A percentile compares a stretch with the other conserved stretches of the same genome.
phyloP scores from a whole-genome alignment of 352 stramenopile species.

The Phytophthora citricola region DNA sequence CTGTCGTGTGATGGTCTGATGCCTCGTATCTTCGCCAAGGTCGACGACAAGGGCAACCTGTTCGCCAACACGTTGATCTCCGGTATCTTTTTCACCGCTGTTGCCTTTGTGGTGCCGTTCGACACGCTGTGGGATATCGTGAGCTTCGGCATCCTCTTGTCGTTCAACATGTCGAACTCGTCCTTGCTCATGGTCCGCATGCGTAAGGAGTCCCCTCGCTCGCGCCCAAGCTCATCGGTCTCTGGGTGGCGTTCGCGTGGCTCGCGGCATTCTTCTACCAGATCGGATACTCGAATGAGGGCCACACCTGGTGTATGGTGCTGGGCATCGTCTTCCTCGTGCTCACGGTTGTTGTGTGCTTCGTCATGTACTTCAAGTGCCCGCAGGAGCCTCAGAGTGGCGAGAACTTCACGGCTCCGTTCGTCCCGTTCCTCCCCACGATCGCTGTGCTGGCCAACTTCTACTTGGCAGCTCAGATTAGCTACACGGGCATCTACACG shows the following conservation, averaged over 20 bases:
- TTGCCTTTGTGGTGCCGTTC: conserved; percentile 85
- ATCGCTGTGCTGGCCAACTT: conserved; percentile 68
- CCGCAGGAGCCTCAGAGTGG: conserved; percentile 58
- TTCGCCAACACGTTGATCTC: conserved; percentile 80
- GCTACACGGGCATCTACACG: conserved; percentile 53
- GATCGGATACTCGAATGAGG: conserved; percentile 50
- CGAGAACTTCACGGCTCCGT: conserved; percentile 64
- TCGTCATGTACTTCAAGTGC: conserved; percentile 65
- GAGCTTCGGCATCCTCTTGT: conserved; percentile 88
- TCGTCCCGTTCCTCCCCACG: conserved; percentile 70
- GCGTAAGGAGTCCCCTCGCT: conserved; percentile 54
- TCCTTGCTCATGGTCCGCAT: conserved; percentile 78
- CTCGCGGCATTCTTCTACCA: conserved; percentile 76
- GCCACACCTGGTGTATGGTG: conserved; percentile 39
- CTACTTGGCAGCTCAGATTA: conserved; percentile 74
- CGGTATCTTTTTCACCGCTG: conserved; percentile 65
- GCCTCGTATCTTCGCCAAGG: conserved; percentile 89
- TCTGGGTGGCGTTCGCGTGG: conserved; percentile 44
- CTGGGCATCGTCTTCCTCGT: conserved; percentile 62
- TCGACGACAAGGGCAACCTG: conserved; percentile 83
- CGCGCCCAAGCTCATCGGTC: conserved; percentile 49
- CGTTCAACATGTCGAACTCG: conserved; percentile 87
- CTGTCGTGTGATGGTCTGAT: conserved; percentile 94
- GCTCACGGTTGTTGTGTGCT: conserved; percentile 34
- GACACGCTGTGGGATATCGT: conserved; percentile 88